Evolutionary conservation across 352 stramenopile genomes (phyloP).

Genomic region (Pythium vanterpoolii): DNA sequence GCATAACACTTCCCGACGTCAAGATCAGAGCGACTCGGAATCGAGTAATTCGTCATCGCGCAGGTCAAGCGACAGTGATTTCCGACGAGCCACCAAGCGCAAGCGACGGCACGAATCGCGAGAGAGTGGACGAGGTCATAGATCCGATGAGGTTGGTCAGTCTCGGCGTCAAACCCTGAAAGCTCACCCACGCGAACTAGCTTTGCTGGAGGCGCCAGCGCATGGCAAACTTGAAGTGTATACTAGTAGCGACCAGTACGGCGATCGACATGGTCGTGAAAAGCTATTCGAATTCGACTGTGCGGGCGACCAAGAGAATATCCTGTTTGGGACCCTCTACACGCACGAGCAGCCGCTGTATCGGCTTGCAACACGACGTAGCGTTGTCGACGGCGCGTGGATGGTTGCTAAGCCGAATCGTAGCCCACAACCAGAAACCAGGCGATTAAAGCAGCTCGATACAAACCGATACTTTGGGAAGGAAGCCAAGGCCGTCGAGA

Average conservation of each 20-base stretch:
- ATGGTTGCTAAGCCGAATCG: conserved; percentile 9
- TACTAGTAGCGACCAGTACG: neutral
- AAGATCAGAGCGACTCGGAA: conserved; percentile 14
- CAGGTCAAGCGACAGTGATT: neutral
- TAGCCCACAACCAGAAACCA: neutral
- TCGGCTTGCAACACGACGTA: conserved; percentile 42
- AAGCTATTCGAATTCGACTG: conserved; percentile 69
- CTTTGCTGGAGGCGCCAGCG: conserved; percentile 9
- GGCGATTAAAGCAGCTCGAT: neutral
- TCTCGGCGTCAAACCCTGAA: neutral
- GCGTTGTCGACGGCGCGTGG: conserved; percentile 46
- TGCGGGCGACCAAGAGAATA: conserved; percentile 62
- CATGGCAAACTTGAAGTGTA: conserved; percentile 20
- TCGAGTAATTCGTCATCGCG: conserved; percentile 6
- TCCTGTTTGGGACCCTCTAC: conserved; percentile 63
- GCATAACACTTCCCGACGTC: neutral
- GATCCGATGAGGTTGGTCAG: neutral
- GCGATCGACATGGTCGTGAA: conserved; percentile 8
- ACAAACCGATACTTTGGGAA: conserved; percentile 53
- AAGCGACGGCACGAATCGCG: neutral
- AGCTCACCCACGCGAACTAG: neutral
- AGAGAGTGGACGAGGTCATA: neutral
- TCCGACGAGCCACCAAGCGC: neutral
- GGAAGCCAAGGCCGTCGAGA: conserved; percentile 40
- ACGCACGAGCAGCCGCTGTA: conserved; percentile 66